phyloP scores from a whole-genome alignment of 139 green algal genomes.

The Tetradesmus lagerheimii region DNA sequence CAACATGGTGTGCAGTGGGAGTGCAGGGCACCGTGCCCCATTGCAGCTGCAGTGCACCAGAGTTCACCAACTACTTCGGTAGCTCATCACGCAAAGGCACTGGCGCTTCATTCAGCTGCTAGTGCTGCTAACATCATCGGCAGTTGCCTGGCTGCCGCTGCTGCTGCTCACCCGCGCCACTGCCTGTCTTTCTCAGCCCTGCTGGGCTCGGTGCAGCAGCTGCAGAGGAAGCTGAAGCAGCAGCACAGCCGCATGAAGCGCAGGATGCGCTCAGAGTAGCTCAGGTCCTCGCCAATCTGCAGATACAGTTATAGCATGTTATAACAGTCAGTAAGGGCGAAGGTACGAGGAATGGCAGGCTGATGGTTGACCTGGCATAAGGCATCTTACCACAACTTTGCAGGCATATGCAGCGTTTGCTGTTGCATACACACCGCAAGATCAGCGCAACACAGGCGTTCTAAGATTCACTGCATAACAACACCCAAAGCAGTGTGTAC shows the following conservation, averaged over 20 bases:
- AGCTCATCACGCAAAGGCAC: too few species aligned
- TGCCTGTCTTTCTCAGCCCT: slow-evolving; percentile 13
- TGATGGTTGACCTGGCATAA: too few species aligned
- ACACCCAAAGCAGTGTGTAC: too few species aligned
- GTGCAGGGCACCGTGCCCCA: too few species aligned
- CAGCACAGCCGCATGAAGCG: slow-evolving; percentile 70
- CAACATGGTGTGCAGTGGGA: too few species aligned
- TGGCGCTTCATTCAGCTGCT: not conserved
- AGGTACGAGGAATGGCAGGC: too few species aligned
- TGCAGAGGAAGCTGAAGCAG: slow-evolving; percentile 64
- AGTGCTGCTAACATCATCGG: not conserved
- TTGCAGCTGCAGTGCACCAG: too few species aligned
- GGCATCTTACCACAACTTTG: not conserved
- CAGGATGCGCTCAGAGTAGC: slow-evolving; percentile 68
- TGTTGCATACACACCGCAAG: not conserved
- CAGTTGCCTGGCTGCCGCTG: too few species aligned
- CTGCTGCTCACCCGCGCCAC: slow-evolving; percentile 29
- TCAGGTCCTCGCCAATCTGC: slow-evolving; percentile 67
- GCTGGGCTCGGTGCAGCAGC: slow-evolving; percentile 56
- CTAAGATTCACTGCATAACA: not conserved
- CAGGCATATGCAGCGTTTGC: not conserved
- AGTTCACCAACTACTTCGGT: too few species aligned
- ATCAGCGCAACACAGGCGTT: too few species aligned
- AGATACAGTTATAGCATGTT: not conserved
- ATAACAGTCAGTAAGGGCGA: too few species aligned